Conservation (phyloP, 2,329 filamentous ascomycete species). For the Colletotrichum cordylinicola region DNA sequence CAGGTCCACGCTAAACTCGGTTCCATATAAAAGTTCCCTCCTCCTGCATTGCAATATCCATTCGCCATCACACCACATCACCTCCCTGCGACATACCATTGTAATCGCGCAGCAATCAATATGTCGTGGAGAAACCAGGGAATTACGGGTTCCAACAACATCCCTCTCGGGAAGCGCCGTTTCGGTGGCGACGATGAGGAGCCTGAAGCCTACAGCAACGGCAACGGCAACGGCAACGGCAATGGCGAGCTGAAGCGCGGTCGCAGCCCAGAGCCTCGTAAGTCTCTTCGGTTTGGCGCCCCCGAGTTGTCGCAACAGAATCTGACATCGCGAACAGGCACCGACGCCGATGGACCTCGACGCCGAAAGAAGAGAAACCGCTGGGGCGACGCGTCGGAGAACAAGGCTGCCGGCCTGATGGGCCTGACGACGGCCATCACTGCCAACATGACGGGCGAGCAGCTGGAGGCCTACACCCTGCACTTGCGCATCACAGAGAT, state of each 20-base stretch:
- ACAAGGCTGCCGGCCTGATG: slow-evolving; percentile 98
- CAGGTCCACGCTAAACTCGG: neutral
- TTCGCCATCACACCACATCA: neutral
- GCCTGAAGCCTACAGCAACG: slow-evolving; percentile 29
- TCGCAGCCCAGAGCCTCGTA: slow-evolving; percentile 86
- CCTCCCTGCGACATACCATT: neutral
- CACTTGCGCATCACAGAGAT: slow-evolving; percentile 99
- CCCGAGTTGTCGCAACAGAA: neutral
- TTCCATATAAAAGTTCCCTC: slow-evolving; percentile 17
- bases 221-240: slow-evolving; percentile 33
- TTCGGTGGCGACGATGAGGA: slow-evolving; percentile 72
- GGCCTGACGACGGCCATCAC: slow-evolving; percentile 95
- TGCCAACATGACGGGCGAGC: slow-evolving; percentile 97
- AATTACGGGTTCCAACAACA: slow-evolving; percentile 98
- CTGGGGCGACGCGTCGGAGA: slow-evolving; percentile 97
- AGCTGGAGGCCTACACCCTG: slow-evolving; percentile 95
- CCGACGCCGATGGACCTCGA: slow-evolving; percentile 76
- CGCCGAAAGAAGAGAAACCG: slow-evolving; percentile 98
- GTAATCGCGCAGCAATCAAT: slow-evolving; percentile 26
- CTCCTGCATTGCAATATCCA: neutral
- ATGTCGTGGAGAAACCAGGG: slow-evolving; percentile 79
- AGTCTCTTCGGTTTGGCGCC: slow-evolving; percentile 32
- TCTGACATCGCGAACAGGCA: slow-evolving; percentile 43
- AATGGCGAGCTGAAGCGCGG: slow-evolving; percentile 78
- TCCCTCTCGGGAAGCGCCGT: slow-evolving; percentile 87